Percentiles rank a stretch among this genome's conserved stretches.
These are phyloP conservation scores for Phytopythium oedochilum DNA, from an alignment of 352 stramenopile species.

Conservation along the genomic window DNA sequence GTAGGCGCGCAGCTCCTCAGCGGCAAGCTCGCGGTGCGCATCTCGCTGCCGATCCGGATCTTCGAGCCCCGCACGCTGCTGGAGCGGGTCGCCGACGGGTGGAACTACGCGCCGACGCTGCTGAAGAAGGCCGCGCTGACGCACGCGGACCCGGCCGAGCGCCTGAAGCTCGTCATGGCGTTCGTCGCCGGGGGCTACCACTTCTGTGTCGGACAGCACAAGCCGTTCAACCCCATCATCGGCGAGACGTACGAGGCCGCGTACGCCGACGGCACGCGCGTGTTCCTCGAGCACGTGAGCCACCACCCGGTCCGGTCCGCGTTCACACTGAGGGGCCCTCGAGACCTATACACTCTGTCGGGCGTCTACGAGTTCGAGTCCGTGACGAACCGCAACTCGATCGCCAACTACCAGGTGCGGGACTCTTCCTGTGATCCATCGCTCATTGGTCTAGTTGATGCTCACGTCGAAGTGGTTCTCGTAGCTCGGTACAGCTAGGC, in stretches of 20 bases:
- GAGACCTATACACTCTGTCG: constrained; percentile 44
- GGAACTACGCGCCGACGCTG: constrained; percentile 73
- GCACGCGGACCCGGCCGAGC: constrained; percentile 43
- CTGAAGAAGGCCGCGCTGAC: constrained; percentile 63
- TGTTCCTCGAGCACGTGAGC: constrained; percentile 70
- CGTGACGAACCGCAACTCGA: constrained; percentile 55
- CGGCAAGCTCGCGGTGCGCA: constrained; percentile 62
- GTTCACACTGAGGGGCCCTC: constrained; percentile 44
- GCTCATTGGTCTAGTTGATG: no score
- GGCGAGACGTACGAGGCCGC: constrained; percentile 74
- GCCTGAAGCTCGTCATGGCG: constrained; percentile 67
- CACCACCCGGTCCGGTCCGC: constrained; percentile 69
- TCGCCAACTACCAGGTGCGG: constrained; percentile 52
- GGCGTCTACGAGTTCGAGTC: constrained; percentile 74
- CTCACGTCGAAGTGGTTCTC: neutral
- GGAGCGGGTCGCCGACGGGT: constrained; percentile 66
- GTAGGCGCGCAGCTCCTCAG: constrained; percentile 63
- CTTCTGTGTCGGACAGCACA: constrained; percentile 68
- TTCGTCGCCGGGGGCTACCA: constrained; percentile 66
- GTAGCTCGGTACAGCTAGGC: constrained; percentile 19
- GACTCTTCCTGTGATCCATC: neutral
- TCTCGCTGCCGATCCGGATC: constrained; percentile 72
- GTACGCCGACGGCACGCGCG: constrained; percentile 59
- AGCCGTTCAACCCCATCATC: constrained; percentile 81
- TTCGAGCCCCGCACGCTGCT: constrained; percentile 72